Percentiles rank a stretch among this genome's conserved stretches.
Conservation (phyloP, 2,329 filamentous ascomycete genomes). For the Fusarium gaditjirri region DNA sequence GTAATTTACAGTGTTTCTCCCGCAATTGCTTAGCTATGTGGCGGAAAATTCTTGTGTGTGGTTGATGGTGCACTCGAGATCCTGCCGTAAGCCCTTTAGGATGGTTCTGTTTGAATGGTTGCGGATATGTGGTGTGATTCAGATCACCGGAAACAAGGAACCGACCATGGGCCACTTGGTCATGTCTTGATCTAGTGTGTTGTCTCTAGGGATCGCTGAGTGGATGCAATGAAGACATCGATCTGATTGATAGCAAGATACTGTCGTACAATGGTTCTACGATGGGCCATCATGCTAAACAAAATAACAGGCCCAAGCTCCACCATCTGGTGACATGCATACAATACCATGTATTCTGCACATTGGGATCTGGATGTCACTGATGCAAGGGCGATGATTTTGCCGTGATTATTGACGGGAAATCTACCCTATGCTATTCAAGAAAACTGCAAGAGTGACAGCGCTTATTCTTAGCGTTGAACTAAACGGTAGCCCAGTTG, state of each 20-base stretch:
- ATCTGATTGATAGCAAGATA: not conserved
- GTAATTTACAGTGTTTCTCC: slow-evolving; percentile 1
- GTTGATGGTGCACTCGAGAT: not conserved
- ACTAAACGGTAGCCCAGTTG: not conserved
- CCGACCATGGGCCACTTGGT: not conserved
- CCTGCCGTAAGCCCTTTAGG: not conserved
- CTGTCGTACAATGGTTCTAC: not conserved
- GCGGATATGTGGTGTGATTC: not conserved
- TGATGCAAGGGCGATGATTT: not conserved
- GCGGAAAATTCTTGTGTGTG: not conserved
- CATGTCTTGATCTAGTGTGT: not conserved
- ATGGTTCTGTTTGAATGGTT: not conserved
- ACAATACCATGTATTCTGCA: not conserved
- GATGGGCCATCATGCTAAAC: fast-evolving
- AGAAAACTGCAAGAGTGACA: not conserved
- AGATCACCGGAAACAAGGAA: not conserved
- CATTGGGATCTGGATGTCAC: not conserved
- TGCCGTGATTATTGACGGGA: not conserved
- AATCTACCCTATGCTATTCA: not conserved
- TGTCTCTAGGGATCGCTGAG: not conserved
- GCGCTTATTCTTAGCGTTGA: not conserved
- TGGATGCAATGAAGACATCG: not conserved
- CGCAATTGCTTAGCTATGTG: not conserved
- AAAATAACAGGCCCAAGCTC: not conserved
- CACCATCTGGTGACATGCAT: not conserved